These are phyloP conservation scores for Lignosus rhinocerotis DNA, from an alignment of 1,284 basidiomycete species.

Conservation along the genomic window DNA sequence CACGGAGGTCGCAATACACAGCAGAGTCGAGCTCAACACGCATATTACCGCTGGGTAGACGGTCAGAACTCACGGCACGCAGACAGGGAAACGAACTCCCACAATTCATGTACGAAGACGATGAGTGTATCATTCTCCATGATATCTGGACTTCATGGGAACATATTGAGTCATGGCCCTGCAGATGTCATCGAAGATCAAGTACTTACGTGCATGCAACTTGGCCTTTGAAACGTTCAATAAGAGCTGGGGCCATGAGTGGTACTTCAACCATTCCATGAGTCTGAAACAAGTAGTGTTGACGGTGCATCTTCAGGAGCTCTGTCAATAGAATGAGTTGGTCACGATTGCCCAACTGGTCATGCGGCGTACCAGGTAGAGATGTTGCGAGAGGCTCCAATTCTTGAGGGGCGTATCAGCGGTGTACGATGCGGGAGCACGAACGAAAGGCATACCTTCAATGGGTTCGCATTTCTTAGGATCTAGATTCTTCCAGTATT, in stretches of 20 bases:
- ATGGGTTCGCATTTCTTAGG: constrained; percentile 78
- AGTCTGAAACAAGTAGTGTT: constrained; percentile 72
- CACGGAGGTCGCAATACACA: constrained; percentile 69
- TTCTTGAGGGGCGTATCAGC: constrained; percentile 38
- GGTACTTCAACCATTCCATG: constrained; percentile 83
- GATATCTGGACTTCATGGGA: constrained; percentile 53
- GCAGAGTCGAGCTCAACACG: constrained; percentile 77
- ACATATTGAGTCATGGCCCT: neutral
- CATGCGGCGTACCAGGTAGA: constrained; percentile 52
- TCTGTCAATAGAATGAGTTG: constrained; percentile 36
- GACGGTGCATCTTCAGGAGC: constrained; percentile 85
- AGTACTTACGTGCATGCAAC: constrained; percentile 80
- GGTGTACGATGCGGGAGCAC: neutral
- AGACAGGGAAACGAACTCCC: constrained; percentile 30
- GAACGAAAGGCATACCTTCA: constrained; percentile 49
- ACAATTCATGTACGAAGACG: constrained; percentile 92
- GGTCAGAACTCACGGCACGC: neutral
- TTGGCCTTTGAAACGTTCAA: constrained; percentile 75
- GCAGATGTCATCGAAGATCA: neutral
- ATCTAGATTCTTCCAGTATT: constrained; percentile 88
- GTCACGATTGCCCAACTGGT: neutral
- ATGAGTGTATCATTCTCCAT: constrained; percentile 73
- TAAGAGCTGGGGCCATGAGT: constrained; percentile 62
- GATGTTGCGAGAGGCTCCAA: constrained; percentile 60
- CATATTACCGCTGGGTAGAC: constrained; percentile 73